These are phyloP conservation scores for Aspergillus leporis DNA, from an alignment of 495 filamentous ascomycete genomes.

Conservation along the genomic window DNA sequence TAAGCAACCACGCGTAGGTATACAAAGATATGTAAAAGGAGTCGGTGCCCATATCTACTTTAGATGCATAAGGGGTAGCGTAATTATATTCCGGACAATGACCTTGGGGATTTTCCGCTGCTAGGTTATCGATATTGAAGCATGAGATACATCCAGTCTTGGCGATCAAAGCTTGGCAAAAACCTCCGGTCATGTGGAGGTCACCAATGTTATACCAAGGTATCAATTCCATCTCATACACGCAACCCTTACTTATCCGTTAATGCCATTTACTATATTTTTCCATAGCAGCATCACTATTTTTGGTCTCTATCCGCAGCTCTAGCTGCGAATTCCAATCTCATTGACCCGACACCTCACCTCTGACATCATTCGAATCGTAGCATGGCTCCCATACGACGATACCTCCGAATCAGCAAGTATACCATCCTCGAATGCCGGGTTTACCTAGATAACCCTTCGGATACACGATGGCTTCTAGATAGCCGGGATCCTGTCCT, in stretches of 20 bases:
- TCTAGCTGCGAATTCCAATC: background rate
- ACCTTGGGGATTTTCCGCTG: no score
- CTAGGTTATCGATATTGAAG: no score
- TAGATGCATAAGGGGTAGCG: no score
- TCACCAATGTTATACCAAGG: background rate
- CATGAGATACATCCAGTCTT: no score
- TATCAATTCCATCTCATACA: background rate
- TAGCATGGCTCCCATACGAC: constrained; percentile 78
- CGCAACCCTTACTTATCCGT: no score
- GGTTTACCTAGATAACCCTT: constrained; percentile 91
- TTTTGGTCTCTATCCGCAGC: background rate
- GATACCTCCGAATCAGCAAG: constrained; percentile 81
- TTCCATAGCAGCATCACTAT: background rate
- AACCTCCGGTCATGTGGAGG: background rate
- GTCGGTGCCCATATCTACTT: no score
- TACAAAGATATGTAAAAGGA: no score
- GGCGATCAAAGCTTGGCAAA: background rate
- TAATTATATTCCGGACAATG: no score
- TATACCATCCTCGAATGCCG: constrained; percentile 92
- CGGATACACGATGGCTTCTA: constrained; percentile 82
- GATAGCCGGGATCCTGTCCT: constrained; percentile 66
- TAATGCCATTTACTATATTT: no score
- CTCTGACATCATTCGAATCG: background rate
- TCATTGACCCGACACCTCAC: background rate
- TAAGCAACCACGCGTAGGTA: no score